A percentile compares a stretch with the other conserved stretches of the same genome.
These are phyloP conservation scores for Globisporangium polare DNA, from an alignment of 352 stramenopile species.

Conservation along the genomic window DNA sequence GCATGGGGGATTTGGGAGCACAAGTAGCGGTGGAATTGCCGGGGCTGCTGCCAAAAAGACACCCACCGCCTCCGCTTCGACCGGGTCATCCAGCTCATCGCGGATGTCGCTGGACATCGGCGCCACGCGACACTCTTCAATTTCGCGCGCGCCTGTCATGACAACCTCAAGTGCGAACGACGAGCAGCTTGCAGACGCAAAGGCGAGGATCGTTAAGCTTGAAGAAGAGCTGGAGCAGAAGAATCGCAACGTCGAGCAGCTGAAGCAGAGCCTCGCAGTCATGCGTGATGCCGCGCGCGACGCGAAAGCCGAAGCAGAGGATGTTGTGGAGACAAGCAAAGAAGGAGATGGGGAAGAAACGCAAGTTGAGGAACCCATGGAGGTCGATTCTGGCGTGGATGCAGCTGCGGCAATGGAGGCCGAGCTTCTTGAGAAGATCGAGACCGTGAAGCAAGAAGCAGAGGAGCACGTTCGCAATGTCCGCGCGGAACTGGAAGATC, in stretches of 20 bases:
- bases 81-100: slow-evolving; percentile 4
- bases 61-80: slow-evolving; percentile 7
- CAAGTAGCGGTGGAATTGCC: not conserved
- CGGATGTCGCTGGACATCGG: slow-evolving; percentile 28
- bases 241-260: slow-evolving; percentile 58
- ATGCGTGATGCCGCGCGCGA: slow-evolving; percentile 33
- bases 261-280: slow-evolving; percentile 54
- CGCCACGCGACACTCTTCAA: slow-evolving; percentile 5
- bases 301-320: slow-evolving; percentile 12
- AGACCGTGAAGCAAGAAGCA: slow-evolving; percentile 45
- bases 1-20: slow-evolving; percentile 6
- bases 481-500: slow-evolving; percentile 59
- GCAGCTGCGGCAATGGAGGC: slow-evolving; percentile 19
- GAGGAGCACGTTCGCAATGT: slow-evolving; percentile 58
- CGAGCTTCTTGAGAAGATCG: slow-evolving; percentile 45
- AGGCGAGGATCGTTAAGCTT: slow-evolving; percentile 46
- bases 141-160: slow-evolving; percentile 13
- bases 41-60: slow-evolving; percentile 16
- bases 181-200: slow-evolving; percentile 50
- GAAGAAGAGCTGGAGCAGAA: slow-evolving; percentile 73
- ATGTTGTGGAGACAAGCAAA: not conserved
- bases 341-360: slow-evolving; percentile 19
- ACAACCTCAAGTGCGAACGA: slow-evolving; percentile 19
- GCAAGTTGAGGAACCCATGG: slow-evolving; percentile 28
- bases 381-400: slow-evolving; percentile 23